Evolutionary conservation across 345 rosid genomes (phyloP).

Genomic region (Garcia nutans): DNA sequence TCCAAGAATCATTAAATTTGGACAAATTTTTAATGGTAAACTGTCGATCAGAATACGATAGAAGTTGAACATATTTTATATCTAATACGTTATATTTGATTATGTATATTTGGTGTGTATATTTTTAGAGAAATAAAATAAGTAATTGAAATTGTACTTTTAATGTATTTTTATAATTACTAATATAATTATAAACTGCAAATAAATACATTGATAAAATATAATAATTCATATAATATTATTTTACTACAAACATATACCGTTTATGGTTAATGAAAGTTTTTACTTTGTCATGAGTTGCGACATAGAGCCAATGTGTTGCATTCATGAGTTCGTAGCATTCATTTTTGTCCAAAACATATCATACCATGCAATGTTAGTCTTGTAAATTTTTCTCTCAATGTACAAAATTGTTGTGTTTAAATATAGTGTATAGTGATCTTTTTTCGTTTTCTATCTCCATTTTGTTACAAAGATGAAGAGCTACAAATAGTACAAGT

Average conservation of each 20-base stretch:
- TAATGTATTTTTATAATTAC: neutral
- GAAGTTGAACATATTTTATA: slow-evolving; percentile 38
- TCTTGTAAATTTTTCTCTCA: neutral
- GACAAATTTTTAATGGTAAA: slow-evolving; percentile 22
- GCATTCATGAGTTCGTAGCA: neutral
- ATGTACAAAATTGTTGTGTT: neutral
- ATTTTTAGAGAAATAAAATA: neutral
- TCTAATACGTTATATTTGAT: neutral
- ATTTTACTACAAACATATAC: neutral
- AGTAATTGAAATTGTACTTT: neutral
- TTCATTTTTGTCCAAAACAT: neutral
- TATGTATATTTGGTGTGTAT: neutral
- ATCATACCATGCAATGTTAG: neutral
- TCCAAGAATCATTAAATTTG: slow-evolving; percentile 25
- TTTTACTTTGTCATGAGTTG: neutral
- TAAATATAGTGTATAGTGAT: neutral
- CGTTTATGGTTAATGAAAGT: neutral
- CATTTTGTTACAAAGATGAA: neutral
- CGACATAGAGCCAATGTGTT: too few relatives aligned
- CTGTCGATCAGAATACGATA: neutral
- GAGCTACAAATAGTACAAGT: neutral
- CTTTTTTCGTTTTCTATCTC: neutral
- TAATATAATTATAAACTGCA: neutral
- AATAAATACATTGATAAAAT: neutral
- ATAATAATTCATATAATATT: neutral